These are phyloP conservation scores for Phytopythium litorale DNA, from an alignment of 352 stramenopile species.

Conservation along the genomic window DNA sequence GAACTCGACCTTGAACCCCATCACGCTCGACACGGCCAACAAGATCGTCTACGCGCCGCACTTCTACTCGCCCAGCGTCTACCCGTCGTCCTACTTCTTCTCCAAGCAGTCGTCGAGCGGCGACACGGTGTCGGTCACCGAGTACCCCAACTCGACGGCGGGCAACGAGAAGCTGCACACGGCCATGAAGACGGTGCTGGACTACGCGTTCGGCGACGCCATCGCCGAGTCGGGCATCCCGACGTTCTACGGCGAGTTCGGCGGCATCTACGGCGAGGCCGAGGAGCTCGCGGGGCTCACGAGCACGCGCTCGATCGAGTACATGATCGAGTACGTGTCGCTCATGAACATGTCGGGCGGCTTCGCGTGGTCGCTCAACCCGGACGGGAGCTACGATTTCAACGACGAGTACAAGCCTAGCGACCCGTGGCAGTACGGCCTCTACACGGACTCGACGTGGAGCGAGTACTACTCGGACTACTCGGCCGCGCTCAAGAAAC, in stretches of 20 bases:
- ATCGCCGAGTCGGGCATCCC: conserved; percentile 45
- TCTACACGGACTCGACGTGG: conserved; percentile 71
- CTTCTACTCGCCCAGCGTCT: conserved; percentile 81
- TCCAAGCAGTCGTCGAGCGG: conserved; percentile 40
- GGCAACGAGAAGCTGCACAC: conserved; percentile 53
- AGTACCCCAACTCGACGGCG: conserved; percentile 61
- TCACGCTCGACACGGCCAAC: conserved; percentile 45
- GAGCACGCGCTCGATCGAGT: conserved; percentile 68
- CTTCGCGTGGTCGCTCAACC: conserved; percentile 80
- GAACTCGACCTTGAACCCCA: conserved; percentile 67
- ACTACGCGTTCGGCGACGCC: conserved; percentile 60
- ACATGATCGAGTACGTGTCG: conserved; percentile 66
- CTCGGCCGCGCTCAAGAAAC: conserved; percentile 42
- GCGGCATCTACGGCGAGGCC: conserved; percentile 65
- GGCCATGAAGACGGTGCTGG: conserved; percentile 54
- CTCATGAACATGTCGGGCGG: conserved; percentile 67
- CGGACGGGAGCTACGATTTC: conserved; percentile 69
- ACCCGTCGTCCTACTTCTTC: conserved; percentile 76
- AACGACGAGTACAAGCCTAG: conserved; percentile 68
- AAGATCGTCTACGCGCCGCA: conserved; percentile 82
- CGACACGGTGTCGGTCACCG: conserved; percentile 36
- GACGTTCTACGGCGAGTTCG: conserved; percentile 79
- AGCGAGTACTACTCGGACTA: conserved; percentile 71
- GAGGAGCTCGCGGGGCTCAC: conserved; percentile 55
- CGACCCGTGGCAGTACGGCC: conserved; percentile 59